A percentile compares a stretch with the other conserved stretches of the same genome.
phyloP scores from a whole-genome alignment of 176 grass and related monocot genomes.

The Urochloa ruziziensis region DNA sequence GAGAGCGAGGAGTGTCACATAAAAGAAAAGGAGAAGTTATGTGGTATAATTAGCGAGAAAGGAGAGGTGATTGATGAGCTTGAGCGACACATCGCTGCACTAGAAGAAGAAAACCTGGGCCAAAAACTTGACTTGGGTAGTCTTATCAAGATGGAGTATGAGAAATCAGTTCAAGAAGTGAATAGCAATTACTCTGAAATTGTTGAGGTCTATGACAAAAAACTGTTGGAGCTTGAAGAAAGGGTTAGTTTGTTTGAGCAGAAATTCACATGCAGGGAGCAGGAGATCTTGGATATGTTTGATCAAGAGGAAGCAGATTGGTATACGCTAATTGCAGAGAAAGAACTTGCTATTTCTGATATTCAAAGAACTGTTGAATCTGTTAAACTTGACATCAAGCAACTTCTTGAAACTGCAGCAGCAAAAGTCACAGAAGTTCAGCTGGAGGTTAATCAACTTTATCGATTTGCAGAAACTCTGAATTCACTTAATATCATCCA shows the following conservation, averaged over 20 bases:
- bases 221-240: constrained; percentile 44
- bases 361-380: constrained; percentile 47
- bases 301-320: constrained; percentile 64
- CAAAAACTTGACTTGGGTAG: constrained; percentile 39
- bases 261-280: constrained; percentile 38
- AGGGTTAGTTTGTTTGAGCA: constrained; percentile 51
- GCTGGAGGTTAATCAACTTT: constrained; percentile 44
- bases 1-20: constrained; percentile 30
- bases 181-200: constrained; percentile 42
- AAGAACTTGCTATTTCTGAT: constrained; percentile 52
- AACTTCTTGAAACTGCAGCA: constrained; percentile 41
- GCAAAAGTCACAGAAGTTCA: constrained; percentile 52
- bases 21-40: constrained; percentile 51
- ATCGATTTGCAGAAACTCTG: constrained; percentile 40
- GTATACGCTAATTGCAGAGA: constrained; percentile 56
- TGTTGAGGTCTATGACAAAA: constrained; percentile 39
- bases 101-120: constrained; percentile 58
- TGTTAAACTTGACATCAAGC: constrained; percentile 42
- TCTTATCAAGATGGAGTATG: constrained; percentile 43
- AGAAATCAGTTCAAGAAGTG: constrained; percentile 37
- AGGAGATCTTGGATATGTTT: constrained; percentile 44
- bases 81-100: constrained; percentile 21
- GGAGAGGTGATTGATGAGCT: constrained; percentile 45
- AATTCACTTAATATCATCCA: constrained; percentile 44
- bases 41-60: constrained; percentile 41